These are phyloP conservation scores for Ceratocystis papillata DNA, from an alignment of 2,329 filamentous ascomycete species.

Conservation along the genomic window DNA sequence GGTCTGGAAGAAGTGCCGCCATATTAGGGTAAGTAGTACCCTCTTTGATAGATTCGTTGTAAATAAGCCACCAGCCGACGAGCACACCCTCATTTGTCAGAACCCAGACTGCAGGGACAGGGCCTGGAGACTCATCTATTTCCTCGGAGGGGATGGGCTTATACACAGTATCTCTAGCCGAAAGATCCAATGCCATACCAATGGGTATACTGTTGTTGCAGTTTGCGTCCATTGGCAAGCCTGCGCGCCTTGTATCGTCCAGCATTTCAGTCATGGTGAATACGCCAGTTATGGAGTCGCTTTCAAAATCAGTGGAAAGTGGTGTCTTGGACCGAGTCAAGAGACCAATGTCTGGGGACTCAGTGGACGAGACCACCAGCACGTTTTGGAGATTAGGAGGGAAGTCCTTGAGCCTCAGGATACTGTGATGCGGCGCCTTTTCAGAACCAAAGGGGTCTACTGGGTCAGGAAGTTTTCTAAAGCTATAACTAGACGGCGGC, in stretches of 20 bases:
- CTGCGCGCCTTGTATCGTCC: conserved; percentile 64
- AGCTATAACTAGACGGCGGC: conserved; percentile 50
- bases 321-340: conserved; percentile 62
- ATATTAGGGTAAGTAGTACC: conserved; percentile 65
- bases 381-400: conserved; percentile 70
- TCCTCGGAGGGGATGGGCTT: conserved; percentile 66
- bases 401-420: conserved; percentile 68
- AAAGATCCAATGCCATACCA: conserved; percentile 74
- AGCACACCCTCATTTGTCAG: conserved; percentile 84
- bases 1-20: conserved; percentile 36
- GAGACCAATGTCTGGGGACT: conserved; percentile 66
- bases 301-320: conserved; percentile 49
- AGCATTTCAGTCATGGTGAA: conserved; percentile 64
- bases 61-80: conserved; percentile 82
- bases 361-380: conserved; percentile 71
- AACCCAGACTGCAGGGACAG: conserved; percentile 72
- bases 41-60: conserved; percentile 70
- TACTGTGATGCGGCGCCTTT: conserved; percentile 61
- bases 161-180: conserved; percentile 63
- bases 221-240: conserved; percentile 55
- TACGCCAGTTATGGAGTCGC: conserved; percentile 50
- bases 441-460: conserved; percentile 59
- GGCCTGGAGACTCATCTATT: conserved; percentile 65
- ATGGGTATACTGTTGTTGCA: conserved; percentile 64
- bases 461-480: conserved; percentile 64